Conservation (phyloP, 257 asterid genomes). For the Cinchona pubescens region DNA sequence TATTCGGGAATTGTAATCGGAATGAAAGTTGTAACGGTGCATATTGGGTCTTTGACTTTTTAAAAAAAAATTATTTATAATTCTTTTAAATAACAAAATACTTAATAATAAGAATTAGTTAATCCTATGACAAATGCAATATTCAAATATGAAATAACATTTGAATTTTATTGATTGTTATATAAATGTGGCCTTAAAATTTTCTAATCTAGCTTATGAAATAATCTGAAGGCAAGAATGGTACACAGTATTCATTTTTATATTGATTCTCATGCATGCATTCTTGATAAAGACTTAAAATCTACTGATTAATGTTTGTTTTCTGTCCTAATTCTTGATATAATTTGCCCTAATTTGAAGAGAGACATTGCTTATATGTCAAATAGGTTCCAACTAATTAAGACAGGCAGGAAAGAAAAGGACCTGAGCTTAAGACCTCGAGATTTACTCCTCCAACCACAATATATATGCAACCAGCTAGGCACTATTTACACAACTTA, state of each 20-base stretch:
- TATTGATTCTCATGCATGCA: background rate
- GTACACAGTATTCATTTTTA: background rate
- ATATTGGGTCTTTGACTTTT: background rate
- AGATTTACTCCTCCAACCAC: conserved; percentile 2
- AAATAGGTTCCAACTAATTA: background rate
- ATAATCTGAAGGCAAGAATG: background rate
- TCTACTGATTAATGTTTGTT: background rate
- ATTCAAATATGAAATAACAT: too few species aligned
- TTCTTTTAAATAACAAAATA: background rate
- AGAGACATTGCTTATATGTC: background rate
- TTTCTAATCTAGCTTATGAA: background rate
- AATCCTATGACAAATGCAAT: background rate
- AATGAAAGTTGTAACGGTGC: too few species aligned
- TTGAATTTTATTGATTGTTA: background rate
- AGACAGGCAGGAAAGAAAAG: conserved; percentile 1
- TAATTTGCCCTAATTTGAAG: background rate
- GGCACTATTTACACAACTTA: background rate
- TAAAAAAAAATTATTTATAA: background rate
- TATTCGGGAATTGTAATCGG: too few species aligned
- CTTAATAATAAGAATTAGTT: background rate
- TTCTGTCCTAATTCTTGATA: background rate
- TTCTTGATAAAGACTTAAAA: background rate
- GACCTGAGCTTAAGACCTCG: background rate
- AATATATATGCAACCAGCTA: background rate
- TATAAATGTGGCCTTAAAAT: background rate